Evolutionary conservation across 2,329 filamentous ascomycete species (phyloP), one percentile per base, ranked within the genome.

Genomic region (Huntiella omanensis): DNA sequence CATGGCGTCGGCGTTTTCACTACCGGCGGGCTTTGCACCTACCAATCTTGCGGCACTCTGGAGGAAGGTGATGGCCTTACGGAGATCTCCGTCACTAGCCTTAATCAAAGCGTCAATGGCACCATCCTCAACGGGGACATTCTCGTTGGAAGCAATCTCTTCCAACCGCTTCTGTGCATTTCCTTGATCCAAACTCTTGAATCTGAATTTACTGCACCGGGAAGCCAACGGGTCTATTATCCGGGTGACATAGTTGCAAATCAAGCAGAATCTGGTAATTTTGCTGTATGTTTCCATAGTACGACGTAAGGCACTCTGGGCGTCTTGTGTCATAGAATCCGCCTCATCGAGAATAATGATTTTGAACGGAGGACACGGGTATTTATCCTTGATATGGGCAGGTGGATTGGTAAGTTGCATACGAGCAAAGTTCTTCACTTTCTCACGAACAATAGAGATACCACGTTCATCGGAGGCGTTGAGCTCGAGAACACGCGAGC

Each of bases 381-480:
- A 95, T 58, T 79, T 64, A 50, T 69, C 62, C 62, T 75, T 67
- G 65, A 83, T 73, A 55, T 77, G 66, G 51, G 78, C 63, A 0
- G 84, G 77, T 2, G 83, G 78, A 53, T 92, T 85, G 28, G 83
- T 87, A 51, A 96, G 75, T 61, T 95, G 88, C 70, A 92, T 88
- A 50, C 88, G 78, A 16, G 92, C 92, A 62, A 99, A 99, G 62
- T 94, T 82, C 62, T 98, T 98, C 60, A 99, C 86, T 63, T 96
- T 96, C 58, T 95, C 85, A 45, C 91, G 82, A 34, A 99, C 88
- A 53, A 99, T 96, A 50, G 77, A 82, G 59, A 99, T 96, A 45
- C 92, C 92, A 53, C 91, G 87, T 66, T 99, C 91, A 64, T 99
- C 91, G 34, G 92, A 98, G 55, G 92, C 92, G 64, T 99, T 99